phyloP scores from a whole-genome alignment of 768 basidiomycete genomes.

The Glaciozyma antarctica region DNA sequence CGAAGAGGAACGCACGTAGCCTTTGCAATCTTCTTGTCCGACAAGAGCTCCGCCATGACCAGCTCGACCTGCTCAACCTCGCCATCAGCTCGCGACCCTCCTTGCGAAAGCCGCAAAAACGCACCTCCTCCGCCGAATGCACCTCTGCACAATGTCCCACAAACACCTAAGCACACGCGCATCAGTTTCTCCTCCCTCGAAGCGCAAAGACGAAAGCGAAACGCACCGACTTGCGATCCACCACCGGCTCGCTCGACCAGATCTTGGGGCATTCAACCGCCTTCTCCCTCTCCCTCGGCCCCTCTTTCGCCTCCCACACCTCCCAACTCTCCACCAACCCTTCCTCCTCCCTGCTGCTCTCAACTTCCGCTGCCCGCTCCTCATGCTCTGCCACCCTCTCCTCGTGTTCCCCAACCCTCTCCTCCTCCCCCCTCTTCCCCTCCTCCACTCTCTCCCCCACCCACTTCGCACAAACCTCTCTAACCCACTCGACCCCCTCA shows the following conservation, averaged over 20 bases:
- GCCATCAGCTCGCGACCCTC: background rate
- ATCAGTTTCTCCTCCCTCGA: background rate
- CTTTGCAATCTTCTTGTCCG: slow-evolving; percentile 61
- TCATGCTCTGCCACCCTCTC: background rate
- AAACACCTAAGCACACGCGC: slow-evolving; percentile 34
- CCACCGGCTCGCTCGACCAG: slow-evolving; percentile 64
- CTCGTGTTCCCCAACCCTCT: background rate
- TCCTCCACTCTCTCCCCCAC: slow-evolving; percentile 49
- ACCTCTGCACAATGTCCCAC: slow-evolving; percentile 36
- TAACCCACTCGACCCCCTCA: slow-evolving; percentile 68
- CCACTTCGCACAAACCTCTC: slow-evolving; percentile 61
- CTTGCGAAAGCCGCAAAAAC: slow-evolving; percentile 26
- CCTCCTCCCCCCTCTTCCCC: slow-evolving; percentile 15
- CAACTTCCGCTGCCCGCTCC: background rate
- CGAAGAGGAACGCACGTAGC: slow-evolving; percentile 14
- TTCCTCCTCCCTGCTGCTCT: background rate
- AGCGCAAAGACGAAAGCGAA: slow-evolving; percentile 26
- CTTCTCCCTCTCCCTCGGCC: background rate
- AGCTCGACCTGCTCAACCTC: slow-evolving; percentile 50
- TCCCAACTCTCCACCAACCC: slow-evolving; percentile 1
- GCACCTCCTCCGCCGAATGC: slow-evolving; percentile 26
- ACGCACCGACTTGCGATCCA: slow-evolving; percentile 54
- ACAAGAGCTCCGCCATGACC: slow-evolving; percentile 57
- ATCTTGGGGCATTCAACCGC: slow-evolving; percentile 42
- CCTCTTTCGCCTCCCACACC: background rate